Percentiles rank a stretch among this genome's conserved stretches.
phyloP scores from a whole-genome alignment of 352 stramenopile species.

The Phytophthora capsici region DNA sequence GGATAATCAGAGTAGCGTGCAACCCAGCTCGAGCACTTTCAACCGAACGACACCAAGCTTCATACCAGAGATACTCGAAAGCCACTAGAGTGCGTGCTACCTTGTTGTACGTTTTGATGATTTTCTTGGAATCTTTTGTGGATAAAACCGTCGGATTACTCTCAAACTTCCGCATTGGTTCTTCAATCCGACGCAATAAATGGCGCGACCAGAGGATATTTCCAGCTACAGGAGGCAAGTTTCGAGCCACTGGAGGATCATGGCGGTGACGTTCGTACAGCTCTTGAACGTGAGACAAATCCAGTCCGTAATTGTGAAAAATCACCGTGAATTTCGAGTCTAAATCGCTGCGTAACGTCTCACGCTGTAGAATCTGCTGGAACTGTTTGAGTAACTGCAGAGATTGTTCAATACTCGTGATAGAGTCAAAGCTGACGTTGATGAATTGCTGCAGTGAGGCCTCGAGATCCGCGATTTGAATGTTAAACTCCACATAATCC shows the following conservation, averaged over 20 bases:
- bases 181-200: conserved; percentile 85
- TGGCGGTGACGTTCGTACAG: conserved; percentile 90
- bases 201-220: conserved; percentile 90
- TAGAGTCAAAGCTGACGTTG: conserved; percentile 89
- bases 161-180: conserved; percentile 90
- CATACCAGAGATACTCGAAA: conserved; percentile 92
- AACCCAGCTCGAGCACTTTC: conserved; percentile 79
- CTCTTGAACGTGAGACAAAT: conserved; percentile 85
- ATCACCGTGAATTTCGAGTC: conserved; percentile 93
- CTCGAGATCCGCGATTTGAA: conserved; percentile 91
- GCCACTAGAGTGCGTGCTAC: conserved; percentile 88
- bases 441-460: conserved; percentile 91
- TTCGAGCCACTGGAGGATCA: conserved; percentile 79
- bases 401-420: conserved; percentile 90
- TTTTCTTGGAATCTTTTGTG: conserved; percentile 90
- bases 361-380: conserved; percentile 87
- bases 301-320: conserved; percentile 92
- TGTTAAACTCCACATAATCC: conserved; percentile 96
- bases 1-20: conserved; percentile 86
- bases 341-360: conserved; percentile 81
- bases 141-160: conserved; percentile 84
- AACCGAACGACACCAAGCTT: conserved; percentile 85
- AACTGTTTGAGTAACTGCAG: conserved; percentile 88
- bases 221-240: conserved; percentile 82
- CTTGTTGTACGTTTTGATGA: conserved; percentile 93